These are phyloP conservation scores for Nicotiana paniculata DNA, from an alignment of 257 asterid genomes.

Conservation along the genomic window DNA sequence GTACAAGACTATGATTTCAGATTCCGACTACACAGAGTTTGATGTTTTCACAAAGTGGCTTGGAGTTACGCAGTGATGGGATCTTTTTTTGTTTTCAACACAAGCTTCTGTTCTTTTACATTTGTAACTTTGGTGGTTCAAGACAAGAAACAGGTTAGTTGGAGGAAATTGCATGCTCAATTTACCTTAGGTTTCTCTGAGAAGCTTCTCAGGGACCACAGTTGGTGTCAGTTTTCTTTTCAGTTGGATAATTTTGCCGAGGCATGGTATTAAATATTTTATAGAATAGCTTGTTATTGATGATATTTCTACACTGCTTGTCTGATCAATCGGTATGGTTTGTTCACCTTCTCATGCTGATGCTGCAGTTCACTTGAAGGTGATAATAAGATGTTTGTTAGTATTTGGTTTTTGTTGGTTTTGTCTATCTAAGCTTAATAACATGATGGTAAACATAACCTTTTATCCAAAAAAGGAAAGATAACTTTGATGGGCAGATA, in stretches of 20 bases:
- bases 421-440: too few species aligned
- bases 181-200: background rate
- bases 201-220: slow-evolving; percentile 1
- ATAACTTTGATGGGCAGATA: too few species aligned
- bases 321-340: too few species aligned
- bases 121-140: background rate
- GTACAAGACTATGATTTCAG: slow-evolving; percentile 90
- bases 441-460: too few species aligned
- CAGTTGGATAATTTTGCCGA: background rate
- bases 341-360: too few species aligned
- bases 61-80: slow-evolving; percentile 57
- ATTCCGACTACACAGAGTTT: slow-evolving; percentile 72
- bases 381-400: too few species aligned
- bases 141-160: background rate
- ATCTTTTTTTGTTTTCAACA: background rate
- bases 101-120: background rate
- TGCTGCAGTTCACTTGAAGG: too few species aligned
- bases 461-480: too few species aligned
- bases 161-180: background rate
- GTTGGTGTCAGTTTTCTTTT: slow-evolving; percentile 6
- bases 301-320: background rate
- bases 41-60: slow-evolving; percentile 87
- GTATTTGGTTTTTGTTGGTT: too few species aligned
- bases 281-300: background rate
- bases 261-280: background rate